These are phyloP conservation scores for Suillus subluteus DNA, from an alignment of 768 basidiomycete genomes.

Conservation along the genomic window DNA sequence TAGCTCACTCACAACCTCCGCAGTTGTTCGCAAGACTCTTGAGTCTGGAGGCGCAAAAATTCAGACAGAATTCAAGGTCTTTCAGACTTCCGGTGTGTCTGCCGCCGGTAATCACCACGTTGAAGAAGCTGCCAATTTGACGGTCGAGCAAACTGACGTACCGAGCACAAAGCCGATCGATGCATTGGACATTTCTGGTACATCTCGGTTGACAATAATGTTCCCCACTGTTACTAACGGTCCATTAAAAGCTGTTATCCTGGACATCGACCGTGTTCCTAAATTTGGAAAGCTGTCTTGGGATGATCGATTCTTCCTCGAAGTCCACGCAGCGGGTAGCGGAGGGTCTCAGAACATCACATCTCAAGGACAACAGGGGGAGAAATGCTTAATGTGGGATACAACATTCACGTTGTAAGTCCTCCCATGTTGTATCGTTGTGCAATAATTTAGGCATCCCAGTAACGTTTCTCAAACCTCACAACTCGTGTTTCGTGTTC, in stretches of 20 bases:
- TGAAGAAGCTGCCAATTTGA: not conserved
- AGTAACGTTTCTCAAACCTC: slow-evolving; percentile 2
- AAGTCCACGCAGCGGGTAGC: not conserved
- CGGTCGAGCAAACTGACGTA: not conserved
- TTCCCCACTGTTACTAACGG: not conserved
- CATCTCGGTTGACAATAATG: not conserved
- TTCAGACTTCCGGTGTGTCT: not conserved
- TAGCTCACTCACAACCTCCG: not conserved
- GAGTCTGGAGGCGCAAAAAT: not conserved
- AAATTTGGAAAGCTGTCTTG: slow-evolving; percentile 4
- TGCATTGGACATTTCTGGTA: slow-evolving; percentile 1
- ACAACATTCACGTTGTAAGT: slow-evolving; percentile 5
- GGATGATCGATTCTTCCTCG: slow-evolving; percentile 6
- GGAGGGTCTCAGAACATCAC: not conserved
- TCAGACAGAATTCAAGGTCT: slow-evolving; percentile 1
- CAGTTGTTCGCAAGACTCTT: not conserved
- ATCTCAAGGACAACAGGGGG: not conserved
- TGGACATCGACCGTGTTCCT: slow-evolving; percentile 1
- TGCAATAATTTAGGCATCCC: not conserved
- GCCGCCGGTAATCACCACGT: not conserved
- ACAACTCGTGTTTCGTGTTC: slow-evolving; percentile 4
- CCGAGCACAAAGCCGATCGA: not conserved
- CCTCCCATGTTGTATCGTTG: not conserved
- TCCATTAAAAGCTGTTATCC: not conserved
- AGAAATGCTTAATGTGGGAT: not conserved